Evolutionary conservation across 441 rosid species (phyloP), one percentile per base, ranked within the genome.

Genomic region (Mallotus japonicus): DNA sequence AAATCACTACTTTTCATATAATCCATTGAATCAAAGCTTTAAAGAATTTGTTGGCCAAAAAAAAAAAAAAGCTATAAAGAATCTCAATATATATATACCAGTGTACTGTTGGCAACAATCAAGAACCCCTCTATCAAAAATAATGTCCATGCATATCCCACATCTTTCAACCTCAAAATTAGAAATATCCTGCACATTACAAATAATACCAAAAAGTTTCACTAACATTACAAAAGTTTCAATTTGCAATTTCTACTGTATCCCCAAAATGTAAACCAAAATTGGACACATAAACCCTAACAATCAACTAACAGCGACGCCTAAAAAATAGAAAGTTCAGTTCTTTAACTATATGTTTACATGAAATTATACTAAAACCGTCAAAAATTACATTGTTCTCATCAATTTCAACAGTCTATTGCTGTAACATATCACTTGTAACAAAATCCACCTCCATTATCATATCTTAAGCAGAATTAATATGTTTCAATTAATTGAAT

Each of bases 141-240:
- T 77, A 22, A 91, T 74, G 80, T 95, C 98, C 99, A 92, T 92
- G 83, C 99, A 95, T 74, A 95, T 89, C 82, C 99, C 99, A 83
- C 99, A 95, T 77, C 91, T 88, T 72, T 90, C 98, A 19, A 92
- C 96, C 70, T 89, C 98, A 71, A 85, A 72, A 73, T 74, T 74
- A 60, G 77, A 73, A 85, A 78, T 53, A 65, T 88, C 94, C 96
- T 95, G 88, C 79, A 63, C 19, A 82, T 58, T 60, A 57, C 11
- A 17, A 59, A 16, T 11, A 59, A 16, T 12, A 67, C 34, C 42
- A 70, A 58, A 65, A 61, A 16, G 16, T 46, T 20, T 20, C 11
- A 40, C 1, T 37, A 58, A 58, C 51, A 28, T 40, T 58, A 12
- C 57, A 59, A 12, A 59, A 58, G 58, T 22, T 24, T 19, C 9